Evolutionary conservation across 2,329 filamentous ascomycete species (phyloP), one percentile per base, ranked within the genome.

Genomic region (Stachybotrys echinatus): DNA sequence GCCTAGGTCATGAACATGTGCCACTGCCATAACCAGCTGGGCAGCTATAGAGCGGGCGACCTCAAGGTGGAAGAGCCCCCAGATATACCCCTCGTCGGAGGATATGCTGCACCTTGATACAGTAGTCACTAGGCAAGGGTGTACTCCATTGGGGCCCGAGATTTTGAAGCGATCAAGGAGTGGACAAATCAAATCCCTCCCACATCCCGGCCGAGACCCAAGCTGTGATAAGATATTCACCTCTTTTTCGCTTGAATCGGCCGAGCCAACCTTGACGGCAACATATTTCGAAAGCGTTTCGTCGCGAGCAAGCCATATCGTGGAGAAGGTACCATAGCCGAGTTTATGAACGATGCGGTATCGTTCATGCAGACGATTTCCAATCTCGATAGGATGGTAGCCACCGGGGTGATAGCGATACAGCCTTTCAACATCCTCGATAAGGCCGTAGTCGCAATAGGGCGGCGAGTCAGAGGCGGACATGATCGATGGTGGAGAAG

Each of bases 361-460:
- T 23, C 60, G 59, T 4, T 49, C 45, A 12, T 55, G 44, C 54
- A 75, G 65, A 4, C 47, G 55, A 27, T 73, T 65, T n/a, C 63
- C 66, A 14, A 74, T 61, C 14, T 58, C 54, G 12, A 71, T 58
- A 4, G 71, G 69, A 47, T 73, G 67, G 52, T 68, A 73, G 12
- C 68, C 69, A 4, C 68, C 67, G 2, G 55, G 56, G 8, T 51
- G 45, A 51, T 74, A 73, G 43, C 58, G 14, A 12, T 55, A 48
- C 2, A 58, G 52, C 5, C 19, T 49, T 39, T 64, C 62, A 12
- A 61, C 63, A n/a, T 54, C 56, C 21, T 59, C 50, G 1, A 64
- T 56, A 23, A 49, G 49, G 8, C 49, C 45, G n/a, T 61, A 62
- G 20, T 44, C 42, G 17, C 47, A 2, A 19, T 2, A 38, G 42